Base-by-base conservation (phyloP, 345 rosid species). In the Rhodamnia rubescens region DNA sequence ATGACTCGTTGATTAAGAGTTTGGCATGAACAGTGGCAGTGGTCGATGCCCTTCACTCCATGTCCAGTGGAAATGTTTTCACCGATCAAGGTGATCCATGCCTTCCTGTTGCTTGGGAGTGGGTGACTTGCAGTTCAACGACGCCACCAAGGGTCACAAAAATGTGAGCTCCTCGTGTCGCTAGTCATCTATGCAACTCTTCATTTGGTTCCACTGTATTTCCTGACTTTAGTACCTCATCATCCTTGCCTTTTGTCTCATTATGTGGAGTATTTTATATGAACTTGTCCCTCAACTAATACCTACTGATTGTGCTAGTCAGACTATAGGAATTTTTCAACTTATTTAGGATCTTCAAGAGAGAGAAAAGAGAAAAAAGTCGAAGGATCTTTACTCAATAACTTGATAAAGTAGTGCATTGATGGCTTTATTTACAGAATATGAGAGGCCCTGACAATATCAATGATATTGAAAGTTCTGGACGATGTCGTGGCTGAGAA, bases 61-160 rank as follows among this genome's bases (percentile, higher is more conserved):
- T 92, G 92, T 89, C 93, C 26, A 86, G 86, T 84, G 94, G 49
- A 90, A 94, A 90, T 85, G 90, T 55, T 86, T 92, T 92, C 93
- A 88, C 90, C 51, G 93, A 90, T 85, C 96, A 94, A 87, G 94
- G 93, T 80, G 99, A 97, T 90, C 99, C 99, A 74, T 97, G 99
- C 87, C 89, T 95, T 81, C 99, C 99, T 11, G 90, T 88, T 86
- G 90, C 83, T 16, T 96, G 98, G 98, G 93, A 92, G 14, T 94
- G 99, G 99, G 90, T 97, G 88, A 89, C 87, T 85, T 97, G 99
- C 86, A 89, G 94, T 91, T 87, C 90, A 84, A 91, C 92, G 20
- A 59, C 90, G 47, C 94, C 98, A 53, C 97, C 99, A 86, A 93
- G 99, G 92, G 90, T 98, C 87, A 93, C 96, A 83, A 95, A 96